Percentiles rank a stretch among this genome's conserved stretches.
Conservation (phyloP, 148 eudicot species). For the Amaranthus palmeri region DNA sequence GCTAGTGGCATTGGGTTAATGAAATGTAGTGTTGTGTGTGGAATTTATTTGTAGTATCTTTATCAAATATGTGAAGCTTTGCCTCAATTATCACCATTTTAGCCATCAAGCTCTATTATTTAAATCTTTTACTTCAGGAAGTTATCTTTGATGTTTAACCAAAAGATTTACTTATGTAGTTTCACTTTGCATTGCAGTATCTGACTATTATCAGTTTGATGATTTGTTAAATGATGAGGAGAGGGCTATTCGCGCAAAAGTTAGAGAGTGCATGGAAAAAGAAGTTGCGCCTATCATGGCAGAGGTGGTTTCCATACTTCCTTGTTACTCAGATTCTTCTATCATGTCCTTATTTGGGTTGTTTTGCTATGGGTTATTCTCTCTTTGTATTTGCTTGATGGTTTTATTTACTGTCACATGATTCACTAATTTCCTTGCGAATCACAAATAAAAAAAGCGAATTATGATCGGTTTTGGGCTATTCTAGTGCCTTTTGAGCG, state of each 20-base stretch:
- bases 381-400: background rate
- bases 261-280: conserved; percentile 78
- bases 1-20: no score
- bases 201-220: conserved; percentile 84
- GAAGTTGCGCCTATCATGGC: conserved; percentile 90
- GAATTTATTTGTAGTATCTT: background rate
- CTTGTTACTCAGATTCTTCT: background rate
- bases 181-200: conserved; percentile 44
- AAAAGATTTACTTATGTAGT: background rate
- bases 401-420: background rate
- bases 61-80: background rate
- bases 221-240: conserved; percentile 75
- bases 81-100: background rate
- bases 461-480: no score
- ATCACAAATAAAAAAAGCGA: no score
- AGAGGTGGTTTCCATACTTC: conserved; percentile 45
- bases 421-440: no score
- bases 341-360: background rate
- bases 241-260: conserved; percentile 56
- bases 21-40: no score
- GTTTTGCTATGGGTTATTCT: conserved; percentile 1
- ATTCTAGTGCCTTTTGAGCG: no score
- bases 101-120: no score
- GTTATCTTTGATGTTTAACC: background rate
- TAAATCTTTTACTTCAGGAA: background rate